Evolutionary conservation across 2,329 filamentous ascomycete species (phyloP).

Genomic region (Ophiobolus disseminans): DNA sequence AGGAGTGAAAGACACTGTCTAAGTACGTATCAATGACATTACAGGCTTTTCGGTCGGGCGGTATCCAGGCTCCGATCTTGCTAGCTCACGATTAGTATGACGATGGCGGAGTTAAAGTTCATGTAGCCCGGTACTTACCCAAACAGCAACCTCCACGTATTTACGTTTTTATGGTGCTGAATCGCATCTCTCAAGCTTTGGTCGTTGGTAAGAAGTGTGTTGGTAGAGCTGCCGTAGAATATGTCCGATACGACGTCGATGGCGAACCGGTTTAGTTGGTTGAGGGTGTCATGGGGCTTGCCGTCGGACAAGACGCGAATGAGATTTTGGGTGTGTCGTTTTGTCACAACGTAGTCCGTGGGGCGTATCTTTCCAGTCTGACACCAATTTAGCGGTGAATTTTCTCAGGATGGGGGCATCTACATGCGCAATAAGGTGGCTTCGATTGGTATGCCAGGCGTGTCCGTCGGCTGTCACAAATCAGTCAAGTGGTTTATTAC

Average conservation of each 20-base stretch:
- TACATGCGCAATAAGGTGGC: slow-evolving; percentile 9
- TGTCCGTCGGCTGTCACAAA: slow-evolving; percentile 1
- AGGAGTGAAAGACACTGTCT: too few species aligned
- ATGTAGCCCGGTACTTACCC: neutral
- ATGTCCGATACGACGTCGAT: slow-evolving; percentile 17
- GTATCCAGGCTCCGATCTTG: too few species aligned
- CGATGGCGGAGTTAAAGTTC: too few species aligned
- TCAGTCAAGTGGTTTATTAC: neutral
- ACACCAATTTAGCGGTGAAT: too few species aligned
- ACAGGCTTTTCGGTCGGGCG: too few species aligned
- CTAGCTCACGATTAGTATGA: too few species aligned
- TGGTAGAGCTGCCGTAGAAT: slow-evolving; percentile 12
- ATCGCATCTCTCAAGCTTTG: slow-evolving; percentile 13
- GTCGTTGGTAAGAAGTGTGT: slow-evolving; percentile 9
- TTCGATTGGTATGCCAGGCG: slow-evolving; percentile 8
- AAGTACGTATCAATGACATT: too few species aligned
- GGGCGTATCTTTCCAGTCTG: slow-evolving; percentile 5
- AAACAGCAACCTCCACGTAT: slow-evolving; percentile 6
- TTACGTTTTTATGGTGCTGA: slow-evolving; percentile 8
- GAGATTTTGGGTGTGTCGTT: slow-evolving; percentile 9
- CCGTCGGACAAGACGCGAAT: slow-evolving; percentile 7
- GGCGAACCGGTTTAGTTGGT: slow-evolving; percentile 11
- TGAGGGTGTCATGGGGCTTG: slow-evolving; percentile 8
- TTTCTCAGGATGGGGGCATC: too few species aligned
- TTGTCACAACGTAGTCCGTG: slow-evolving; percentile 12